phyloP scores from a whole-genome alignment of 176 grass and related monocot species.

The Puya raimondii region DNA sequence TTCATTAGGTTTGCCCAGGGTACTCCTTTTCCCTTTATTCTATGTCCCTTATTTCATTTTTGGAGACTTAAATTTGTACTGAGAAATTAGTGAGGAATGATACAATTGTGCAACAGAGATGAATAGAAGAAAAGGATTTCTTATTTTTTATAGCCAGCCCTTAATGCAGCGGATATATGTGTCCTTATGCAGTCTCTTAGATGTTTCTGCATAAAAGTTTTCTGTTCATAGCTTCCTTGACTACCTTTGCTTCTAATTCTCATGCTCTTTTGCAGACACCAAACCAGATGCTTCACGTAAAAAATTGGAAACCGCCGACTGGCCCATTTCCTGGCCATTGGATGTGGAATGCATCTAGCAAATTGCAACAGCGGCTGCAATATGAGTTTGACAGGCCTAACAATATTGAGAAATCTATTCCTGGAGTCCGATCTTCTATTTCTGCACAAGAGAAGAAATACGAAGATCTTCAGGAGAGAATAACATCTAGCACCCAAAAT shows the following conservation, averaged over 20 bases:
- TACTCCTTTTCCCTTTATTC: too few relatives aligned
- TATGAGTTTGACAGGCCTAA: constrained; percentile 96
- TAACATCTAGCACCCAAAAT: constrained; percentile 31
- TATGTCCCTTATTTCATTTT: too few relatives aligned
- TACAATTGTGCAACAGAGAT: too few relatives aligned
- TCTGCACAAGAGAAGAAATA: constrained; percentile 88
- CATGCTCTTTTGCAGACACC: constrained; percentile 36
- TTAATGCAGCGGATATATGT: background rate
- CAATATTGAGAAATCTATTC: constrained; percentile 63
- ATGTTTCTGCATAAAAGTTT: constrained; percentile 23
- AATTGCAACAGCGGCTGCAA: constrained; percentile 88
- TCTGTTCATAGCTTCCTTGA: constrained; percentile 13
- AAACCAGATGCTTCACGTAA: constrained; percentile 39
- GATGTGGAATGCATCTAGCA: constrained; percentile 67
- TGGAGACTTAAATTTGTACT: too few relatives aligned
- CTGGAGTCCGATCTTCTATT: constrained; percentile 61
- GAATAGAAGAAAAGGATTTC: too few relatives aligned
- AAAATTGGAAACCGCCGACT: constrained; percentile 56
- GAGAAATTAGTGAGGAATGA: too few relatives aligned
- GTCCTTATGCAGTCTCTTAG: constrained; percentile 2
- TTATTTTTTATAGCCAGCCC: background rate
- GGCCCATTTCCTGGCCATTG: constrained; percentile 83
- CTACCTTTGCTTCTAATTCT: background rate
- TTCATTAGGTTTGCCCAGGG: too few relatives aligned
- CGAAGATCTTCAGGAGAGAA: constrained; percentile 76